Evolutionary conservation across 1,284 basidiomycete species (phyloP), one percentile per base, ranked within the genome.

Genomic region (Mycosarcoma maydis): DNA sequence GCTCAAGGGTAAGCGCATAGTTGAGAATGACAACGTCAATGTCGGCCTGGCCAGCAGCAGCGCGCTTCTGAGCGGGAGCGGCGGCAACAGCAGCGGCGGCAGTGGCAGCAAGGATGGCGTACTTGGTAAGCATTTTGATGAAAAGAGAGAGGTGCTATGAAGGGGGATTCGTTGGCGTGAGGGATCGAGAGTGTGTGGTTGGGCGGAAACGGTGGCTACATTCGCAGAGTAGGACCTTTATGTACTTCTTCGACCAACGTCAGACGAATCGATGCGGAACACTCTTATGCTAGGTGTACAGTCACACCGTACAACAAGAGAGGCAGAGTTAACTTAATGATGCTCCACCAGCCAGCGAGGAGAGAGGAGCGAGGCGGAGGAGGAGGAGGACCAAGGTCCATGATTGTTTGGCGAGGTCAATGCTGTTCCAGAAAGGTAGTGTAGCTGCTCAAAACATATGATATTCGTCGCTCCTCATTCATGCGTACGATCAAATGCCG

Each of bases 1-100:
- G 86, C 82, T 91, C 88, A 43, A 90, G 85, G 19, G 87, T 87
- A 43, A 90, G 85, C 2, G 88, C 88, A 71, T 86, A 88, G 78
- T 89, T 87, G 55, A 87, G 82, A 59, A 86, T 83, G 67, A 81
- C 72, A 29, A 50, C 57, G 68, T 83, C 82, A 57, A 80, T 78
- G 70, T 79, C 75, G 33, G 74, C 57, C 55, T 79, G 73, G 61
- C 66, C 75, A 53, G 75, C 56, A 20, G 69, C 68, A 34, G 77
- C 72, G 34, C 77, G 76, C 60, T 74, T 57, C 54, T 60, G 39
- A n/a, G 57, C 19, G 37, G 60, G 39, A 34, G 69, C 49, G 34
- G 65, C 68, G 42, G 61, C 65, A 27, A 67, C 55, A 29, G 57
- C 59, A 27, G 65, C 60, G 47, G 69, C 66, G 49, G 73, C 71